Evolutionary conservation across 1,139 yeast species (phyloP).

Genomic region (Candida glucosophila): DNA sequence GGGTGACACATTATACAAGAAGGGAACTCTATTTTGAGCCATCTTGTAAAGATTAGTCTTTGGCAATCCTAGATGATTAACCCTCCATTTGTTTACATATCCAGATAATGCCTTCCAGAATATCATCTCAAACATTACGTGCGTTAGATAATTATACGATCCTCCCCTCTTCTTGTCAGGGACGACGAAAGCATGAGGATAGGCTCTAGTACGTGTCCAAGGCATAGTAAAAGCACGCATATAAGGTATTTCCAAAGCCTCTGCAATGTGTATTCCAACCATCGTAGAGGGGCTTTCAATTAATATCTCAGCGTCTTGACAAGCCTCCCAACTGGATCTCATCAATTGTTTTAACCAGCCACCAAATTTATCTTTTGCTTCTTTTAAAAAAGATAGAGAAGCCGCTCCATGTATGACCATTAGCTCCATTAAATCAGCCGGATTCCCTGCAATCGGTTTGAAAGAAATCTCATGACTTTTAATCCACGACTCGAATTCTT

Average conservation of each 20-base stretch:
- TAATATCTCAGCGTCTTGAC: conserved; percentile 73
- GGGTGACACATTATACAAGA: conserved; percentile 82
- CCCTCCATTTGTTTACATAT: conserved; percentile 85
- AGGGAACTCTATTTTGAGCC: conserved; percentile 78
- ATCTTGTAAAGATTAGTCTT: conserved; percentile 62
- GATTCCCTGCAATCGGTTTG: conserved; percentile 80
- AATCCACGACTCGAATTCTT: conserved; percentile 74
- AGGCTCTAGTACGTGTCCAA: conserved; percentile 92
- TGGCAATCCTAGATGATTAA: conserved; percentile 51
- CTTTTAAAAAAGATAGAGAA: conserved; percentile 74
- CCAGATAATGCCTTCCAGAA: conserved; percentile 93
- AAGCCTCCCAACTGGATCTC: conserved; percentile 71
- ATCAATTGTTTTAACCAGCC: conserved; percentile 75
- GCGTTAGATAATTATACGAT: conserved; percentile 83
- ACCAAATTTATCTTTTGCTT: conserved; percentile 70
- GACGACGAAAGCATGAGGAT: conserved; percentile 92
- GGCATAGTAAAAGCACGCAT: conserved; percentile 98
- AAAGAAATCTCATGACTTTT: conserved; percentile 58
- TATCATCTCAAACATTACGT: conserved; percentile 83
- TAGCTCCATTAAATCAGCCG: conserved; percentile 82
- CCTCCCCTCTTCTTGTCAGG: conserved; percentile 94
- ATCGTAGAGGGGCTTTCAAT: conserved; percentile 94
- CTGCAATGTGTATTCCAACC: conserved; percentile 94
- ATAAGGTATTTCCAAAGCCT: conserved; percentile 80
- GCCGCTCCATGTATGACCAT: conserved; percentile 90